A percentile compares a stretch with the other conserved stretches of the same genome.
These are phyloP conservation scores for Cenchrus purpureus DNA, from an alignment of 176 grass and related monocot genomes.

Conservation along the genomic window DNA sequence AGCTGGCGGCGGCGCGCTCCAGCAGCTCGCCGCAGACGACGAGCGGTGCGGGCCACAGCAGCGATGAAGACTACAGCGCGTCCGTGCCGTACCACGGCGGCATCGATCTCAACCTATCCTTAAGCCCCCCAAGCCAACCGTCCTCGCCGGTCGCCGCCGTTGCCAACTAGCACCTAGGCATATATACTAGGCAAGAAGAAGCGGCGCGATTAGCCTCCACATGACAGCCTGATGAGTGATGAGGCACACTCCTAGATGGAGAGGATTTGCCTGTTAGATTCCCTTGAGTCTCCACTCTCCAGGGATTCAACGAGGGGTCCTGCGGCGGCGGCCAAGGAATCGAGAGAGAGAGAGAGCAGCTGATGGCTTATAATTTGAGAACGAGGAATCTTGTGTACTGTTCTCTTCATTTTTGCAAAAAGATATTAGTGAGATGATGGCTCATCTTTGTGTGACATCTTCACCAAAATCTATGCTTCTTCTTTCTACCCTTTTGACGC, in stretches of 20 bases:
- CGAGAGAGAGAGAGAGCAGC: not conserved
- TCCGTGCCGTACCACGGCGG: slow-evolving; percentile 8
- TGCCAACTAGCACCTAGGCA: not conserved
- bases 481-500: slow-evolving; percentile 1
- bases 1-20: not conserved
- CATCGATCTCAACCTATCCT: slow-evolving; percentile 75
- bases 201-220: not conserved
- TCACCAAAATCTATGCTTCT: not conserved
- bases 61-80: slow-evolving; percentile 21
- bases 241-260: slow-evolving; percentile 31
- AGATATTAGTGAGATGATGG: not conserved
- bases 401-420: not conserved
- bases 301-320: slow-evolving; percentile 35
- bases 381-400: not conserved
- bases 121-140: slow-evolving; percentile 61
- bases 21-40: slow-evolving; percentile 36
- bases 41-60: slow-evolving; percentile 16
- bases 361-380: not conserved
- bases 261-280: slow-evolving; percentile 29
- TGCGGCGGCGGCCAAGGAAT: not conserved
- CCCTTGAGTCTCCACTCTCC: slow-evolving; percentile 33
- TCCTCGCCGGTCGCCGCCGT: slow-evolving; percentile 1
- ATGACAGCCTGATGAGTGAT: not conserved
- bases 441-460: not conserved
- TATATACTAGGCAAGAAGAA: too few species aligned